Percentiles rank a stretch among this genome's conserved stretches.
Evolutionary conservation across 257 asterid genomes (phyloP).

Genomic region (Petrea volubilis): DNA sequence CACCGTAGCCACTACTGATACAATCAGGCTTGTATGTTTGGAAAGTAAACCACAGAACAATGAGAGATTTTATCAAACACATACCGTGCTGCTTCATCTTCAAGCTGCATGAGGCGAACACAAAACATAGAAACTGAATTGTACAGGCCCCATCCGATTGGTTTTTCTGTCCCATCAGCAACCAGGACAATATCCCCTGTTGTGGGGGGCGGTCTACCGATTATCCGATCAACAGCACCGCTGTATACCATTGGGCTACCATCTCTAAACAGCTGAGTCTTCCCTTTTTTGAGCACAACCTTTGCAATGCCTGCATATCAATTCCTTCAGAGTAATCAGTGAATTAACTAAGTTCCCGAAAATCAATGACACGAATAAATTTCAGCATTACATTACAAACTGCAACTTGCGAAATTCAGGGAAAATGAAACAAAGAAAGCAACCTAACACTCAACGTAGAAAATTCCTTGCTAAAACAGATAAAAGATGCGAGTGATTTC

Average conservation of each 20-base stretch:
- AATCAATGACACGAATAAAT: not conserved
- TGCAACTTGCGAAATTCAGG: not conserved
- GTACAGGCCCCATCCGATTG: constrained; percentile 97
- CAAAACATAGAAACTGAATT: constrained; percentile 94
- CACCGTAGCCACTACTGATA: constrained; percentile 1
- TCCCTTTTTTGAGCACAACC: constrained; percentile 91
- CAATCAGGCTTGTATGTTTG: constrained; percentile 18
- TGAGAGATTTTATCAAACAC: not conserved
- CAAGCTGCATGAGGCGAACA: constrained; percentile 91
- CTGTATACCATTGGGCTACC: constrained; percentile 98
- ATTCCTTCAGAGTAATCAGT: constrained; percentile 16
- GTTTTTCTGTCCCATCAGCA: constrained; percentile 83
- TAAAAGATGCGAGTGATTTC: not conserved
- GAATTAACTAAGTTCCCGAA: not conserved
- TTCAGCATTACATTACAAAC: not conserved
- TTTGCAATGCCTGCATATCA: constrained; percentile 66
- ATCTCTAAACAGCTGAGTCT: constrained; percentile 77
- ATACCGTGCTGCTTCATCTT: constrained; percentile 83
- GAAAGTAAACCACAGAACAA: constrained; percentile 9
- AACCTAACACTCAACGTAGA: not conserved
- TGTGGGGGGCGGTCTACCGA: constrained; percentile 87
- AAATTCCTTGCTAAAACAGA: not conserved
- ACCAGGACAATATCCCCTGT: constrained; percentile 90
- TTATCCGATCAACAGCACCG: constrained; percentile 89
- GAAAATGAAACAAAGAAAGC: not conserved